Evolutionary conservation across 2,329 filamentous ascomycete species (phyloP).

Genomic region (Fusarium sp.): DNA sequence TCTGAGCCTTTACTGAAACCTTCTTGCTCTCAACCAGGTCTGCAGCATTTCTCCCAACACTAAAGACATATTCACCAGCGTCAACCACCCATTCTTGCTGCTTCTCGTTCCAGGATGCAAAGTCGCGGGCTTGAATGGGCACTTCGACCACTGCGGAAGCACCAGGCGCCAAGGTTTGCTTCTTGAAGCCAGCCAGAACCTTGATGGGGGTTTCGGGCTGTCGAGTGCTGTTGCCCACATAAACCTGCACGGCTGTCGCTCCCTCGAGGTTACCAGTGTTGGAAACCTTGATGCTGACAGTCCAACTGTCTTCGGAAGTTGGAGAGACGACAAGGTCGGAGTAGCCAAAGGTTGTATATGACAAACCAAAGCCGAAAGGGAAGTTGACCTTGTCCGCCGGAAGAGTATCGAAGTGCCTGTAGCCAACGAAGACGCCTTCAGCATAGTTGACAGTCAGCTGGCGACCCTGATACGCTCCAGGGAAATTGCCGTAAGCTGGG

Average conservation of each 20-base stretch:
- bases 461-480: conserved; percentile 50
- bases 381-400: conserved; percentile 17
- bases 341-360: conserved; percentile 34
- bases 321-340: conserved; percentile 38
- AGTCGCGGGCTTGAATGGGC: not conserved
- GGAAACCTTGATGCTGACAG: conserved; percentile 54
- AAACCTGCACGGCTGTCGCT: conserved; percentile 63
- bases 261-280: conserved; percentile 64
- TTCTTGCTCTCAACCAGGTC: conserved; percentile 6
- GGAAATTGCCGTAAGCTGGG: conserved; percentile 68
- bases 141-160: conserved; percentile 21
- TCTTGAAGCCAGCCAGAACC: conserved; percentile 15
- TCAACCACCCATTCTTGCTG: conserved; percentile 18
- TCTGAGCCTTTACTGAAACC: not conserved
- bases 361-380: conserved; percentile 22
- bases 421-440: conserved; percentile 72
- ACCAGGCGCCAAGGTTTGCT: not conserved
- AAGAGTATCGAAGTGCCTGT: conserved; percentile 69
- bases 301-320: conserved; percentile 40
- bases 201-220: conserved; percentile 36
- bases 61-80: conserved; percentile 24
- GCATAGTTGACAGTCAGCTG: conserved; percentile 67
- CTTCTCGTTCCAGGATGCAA: conserved; percentile 11
- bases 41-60: conserved; percentile 19
- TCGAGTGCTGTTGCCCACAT: conserved; percentile 43